Base-by-base conservation (phyloP, 495 filamentous ascomycete species). In the Venustampulla echinocandica region DNA sequence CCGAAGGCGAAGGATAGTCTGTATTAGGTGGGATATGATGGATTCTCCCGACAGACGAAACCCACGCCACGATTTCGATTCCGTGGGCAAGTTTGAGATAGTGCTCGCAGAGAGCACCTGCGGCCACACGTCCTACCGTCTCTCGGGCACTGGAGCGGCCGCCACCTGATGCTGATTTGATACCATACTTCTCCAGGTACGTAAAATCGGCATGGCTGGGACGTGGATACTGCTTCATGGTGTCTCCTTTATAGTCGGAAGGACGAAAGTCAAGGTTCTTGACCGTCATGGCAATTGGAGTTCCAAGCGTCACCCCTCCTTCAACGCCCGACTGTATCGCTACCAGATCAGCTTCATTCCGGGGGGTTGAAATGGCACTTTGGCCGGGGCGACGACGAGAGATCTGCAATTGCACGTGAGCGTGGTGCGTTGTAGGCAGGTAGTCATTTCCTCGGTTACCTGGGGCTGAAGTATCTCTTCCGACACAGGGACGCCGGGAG, bases 181-280 rank as follows among this genome's bases (percentile, higher is more conserved):
- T 83, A 10, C 92, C 92, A 56, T 98, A 98, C 66, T 98, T 98
- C 69, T 90, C 83, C 37, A 95, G 76, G 64, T 97, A 97, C 52
- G 92, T 98, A 74, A 82, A 95, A 61, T 98, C 92, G 42, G 92
- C 92, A 65, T 98, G 92, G 62, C 81, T 87, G 9, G 92, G 92
- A 25, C 92, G 75, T 10, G 92, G 92, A 74, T 83, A 95, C 33
- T 77, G 63, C 63, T 96, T 87, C 81, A 96, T 98, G 33, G 90
- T 96, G 56, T 79, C 80, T 59, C 80, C 77, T 9, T 85, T 84
- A 61, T 98, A 98, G 71, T 98, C 92, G 61, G 93, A 85, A 10
- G 90, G 92, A 45, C 92, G 69, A 58, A 95, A 89, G 64, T 97
- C 88, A 69, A 97, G 79, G 62, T 97, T 97, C 61, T 79, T 69